A percentile compares a stretch with the other conserved stretches of the same genome.
Evolutionary conservation across 1,139 yeast species (phyloP).

Genomic region (Lodderomyces theae): DNA sequence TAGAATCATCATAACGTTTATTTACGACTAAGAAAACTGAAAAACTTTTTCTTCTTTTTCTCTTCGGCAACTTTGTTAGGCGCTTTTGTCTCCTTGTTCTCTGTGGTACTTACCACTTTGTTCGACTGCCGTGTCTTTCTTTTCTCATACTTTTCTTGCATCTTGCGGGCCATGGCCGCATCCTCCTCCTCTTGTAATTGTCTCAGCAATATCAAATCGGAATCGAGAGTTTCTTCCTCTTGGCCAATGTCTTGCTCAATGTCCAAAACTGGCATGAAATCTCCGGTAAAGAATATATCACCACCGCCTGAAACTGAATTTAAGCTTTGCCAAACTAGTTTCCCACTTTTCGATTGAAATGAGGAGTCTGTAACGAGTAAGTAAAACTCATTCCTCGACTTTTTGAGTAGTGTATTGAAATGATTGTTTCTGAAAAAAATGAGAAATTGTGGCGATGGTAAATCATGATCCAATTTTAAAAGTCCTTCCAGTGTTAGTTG

Average conservation of each 20-base stretch:
- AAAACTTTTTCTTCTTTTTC: constrained; percentile 4
- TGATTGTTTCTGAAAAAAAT: constrained; percentile 85
- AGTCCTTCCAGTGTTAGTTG: constrained; percentile 73
- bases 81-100: neutral
- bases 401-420: constrained; percentile 68
- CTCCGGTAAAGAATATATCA: constrained; percentile 65
- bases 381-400: constrained; percentile 47
- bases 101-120: neutral
- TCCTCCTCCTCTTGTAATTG: constrained; percentile 66
- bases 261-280: constrained; percentile 44
- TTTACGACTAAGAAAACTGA: neutral
- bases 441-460: constrained; percentile 41
- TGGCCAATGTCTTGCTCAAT: constrained; percentile 14
- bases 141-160: constrained; percentile 34
- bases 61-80: neutral
- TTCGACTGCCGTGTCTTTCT: constrained; percentile 4
- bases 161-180: constrained; percentile 44
- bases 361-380: constrained; percentile 73
- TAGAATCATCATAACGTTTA: constrained; percentile 7
- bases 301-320: constrained; percentile 62
- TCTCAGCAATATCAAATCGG: constrained; percentile 47
- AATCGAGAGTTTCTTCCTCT: constrained; percentile 16
- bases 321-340: constrained; percentile 76
- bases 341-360: constrained; percentile 33
- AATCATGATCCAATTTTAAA: constrained; percentile 38